These are phyloP conservation scores for Tylopilus sp. DNA, from an alignment of 768 basidiomycete species.

Conservation along the genomic window DNA sequence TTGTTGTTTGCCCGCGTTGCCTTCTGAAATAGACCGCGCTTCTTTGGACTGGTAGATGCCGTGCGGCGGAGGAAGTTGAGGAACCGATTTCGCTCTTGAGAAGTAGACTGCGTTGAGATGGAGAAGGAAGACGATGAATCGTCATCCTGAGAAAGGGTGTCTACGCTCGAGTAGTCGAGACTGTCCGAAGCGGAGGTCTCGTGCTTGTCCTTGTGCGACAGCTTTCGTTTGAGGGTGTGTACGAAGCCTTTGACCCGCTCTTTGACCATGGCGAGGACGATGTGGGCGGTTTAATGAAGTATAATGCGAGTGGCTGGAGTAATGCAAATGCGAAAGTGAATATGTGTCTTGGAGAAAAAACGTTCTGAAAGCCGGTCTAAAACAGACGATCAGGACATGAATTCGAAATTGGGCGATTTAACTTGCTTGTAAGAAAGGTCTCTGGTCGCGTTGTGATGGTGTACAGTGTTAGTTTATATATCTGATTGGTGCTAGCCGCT, in stretches of 20 bases:
- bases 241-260: conserved; percentile 28
- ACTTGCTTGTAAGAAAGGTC: conserved; percentile 5
- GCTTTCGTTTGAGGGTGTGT: conserved; percentile 31
- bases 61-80: conserved; percentile 15
- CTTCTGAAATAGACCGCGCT: conserved; percentile 11
- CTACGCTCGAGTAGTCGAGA: conserved; percentile 13
- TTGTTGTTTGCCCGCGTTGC: not conserved
- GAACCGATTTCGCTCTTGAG: conserved; percentile 9
- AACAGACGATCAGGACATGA: not conserved
- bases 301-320: not conserved
- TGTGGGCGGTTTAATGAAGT: not conserved
- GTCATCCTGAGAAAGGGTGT: conserved; percentile 4
- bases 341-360: not conserved
- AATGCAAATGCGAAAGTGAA: conserved; percentile 2
- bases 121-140: conserved; percentile 21
- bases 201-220: conserved; percentile 26
- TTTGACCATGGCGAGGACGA: conserved; percentile 25
- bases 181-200: conserved; percentile 12
- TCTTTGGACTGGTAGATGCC: conserved; percentile 6
- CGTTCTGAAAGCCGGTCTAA: conserved; percentile 1
- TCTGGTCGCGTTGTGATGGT: conserved; percentile 5
- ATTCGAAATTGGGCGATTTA: not conserved
- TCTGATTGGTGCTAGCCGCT: not conserved
- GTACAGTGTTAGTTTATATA: conserved; percentile 4
- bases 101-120: not conserved